A percentile compares a stretch with the other conserved stretches of the same genome.
phyloP scores from a whole-genome alignment of 78 protist genomes.

The Dictyostelium firmibasis region DNA sequence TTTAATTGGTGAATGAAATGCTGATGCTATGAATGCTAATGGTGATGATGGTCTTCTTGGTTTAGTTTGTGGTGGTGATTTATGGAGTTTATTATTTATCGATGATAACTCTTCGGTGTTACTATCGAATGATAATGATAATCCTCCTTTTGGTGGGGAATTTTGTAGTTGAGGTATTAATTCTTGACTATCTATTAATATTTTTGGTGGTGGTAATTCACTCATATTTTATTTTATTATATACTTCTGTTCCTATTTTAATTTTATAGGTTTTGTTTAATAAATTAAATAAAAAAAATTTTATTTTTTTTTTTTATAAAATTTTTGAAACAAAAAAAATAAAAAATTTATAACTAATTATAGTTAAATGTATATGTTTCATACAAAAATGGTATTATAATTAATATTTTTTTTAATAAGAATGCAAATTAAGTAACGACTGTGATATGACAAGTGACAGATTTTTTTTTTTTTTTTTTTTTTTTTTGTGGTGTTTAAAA shows the following conservation, averaged over 20 bases:
- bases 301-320: not conserved
- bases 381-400: not conserved
- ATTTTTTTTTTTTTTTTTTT: too few relatives aligned
- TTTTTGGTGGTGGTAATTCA: constrained; percentile 5
- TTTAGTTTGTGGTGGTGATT: constrained; percentile 15
- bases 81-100: not conserved
- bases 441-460: not conserved
- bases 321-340: not conserved
- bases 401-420: too few relatives aligned
- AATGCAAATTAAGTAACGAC: not conserved
- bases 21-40: constrained; percentile 47
- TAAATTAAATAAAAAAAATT: too few relatives aligned
- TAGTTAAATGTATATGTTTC: not conserved
- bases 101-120: not conserved
- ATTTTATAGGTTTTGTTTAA: not conserved
- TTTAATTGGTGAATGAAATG: constrained; percentile 12
- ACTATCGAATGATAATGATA: not conserved
- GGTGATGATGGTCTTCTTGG: constrained; percentile 71
- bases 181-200: not conserved
- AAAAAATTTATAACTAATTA: too few relatives aligned
- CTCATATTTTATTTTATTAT: not conserved
- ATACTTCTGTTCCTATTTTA: not conserved
- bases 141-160: not conserved
- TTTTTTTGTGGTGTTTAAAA: not conserved
- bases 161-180: not conserved